Percentiles rank a stretch among this genome's conserved stretches.
Evolutionary conservation across 106 monocot species (phyloP).

Genomic region (Triglochin maritima): DNA sequence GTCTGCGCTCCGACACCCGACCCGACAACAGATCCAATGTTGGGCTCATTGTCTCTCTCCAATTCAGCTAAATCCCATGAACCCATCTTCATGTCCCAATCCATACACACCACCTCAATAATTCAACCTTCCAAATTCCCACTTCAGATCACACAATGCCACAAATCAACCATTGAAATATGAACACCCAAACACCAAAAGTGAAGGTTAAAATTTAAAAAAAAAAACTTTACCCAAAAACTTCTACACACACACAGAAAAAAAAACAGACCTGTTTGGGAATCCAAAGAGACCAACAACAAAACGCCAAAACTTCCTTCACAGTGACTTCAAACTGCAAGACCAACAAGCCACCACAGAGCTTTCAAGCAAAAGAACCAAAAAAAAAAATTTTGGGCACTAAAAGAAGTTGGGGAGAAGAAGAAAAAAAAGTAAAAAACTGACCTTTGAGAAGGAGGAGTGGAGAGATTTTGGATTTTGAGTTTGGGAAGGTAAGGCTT

Average conservation of each 20-base stretch:
- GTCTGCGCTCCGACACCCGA: constrained; percentile 4
- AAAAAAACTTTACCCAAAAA: neutral
- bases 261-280: neutral
- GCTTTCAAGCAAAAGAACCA: too few relatives aligned
- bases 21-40: constrained; percentile 14
- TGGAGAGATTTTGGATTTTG: neutral
- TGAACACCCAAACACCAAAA: too few relatives aligned
- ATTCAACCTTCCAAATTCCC: constrained; percentile 3
- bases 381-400: too few relatives aligned
- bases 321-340: too few relatives aligned
- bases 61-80: constrained; percentile 55
- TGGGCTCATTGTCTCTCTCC: constrained; percentile 23
- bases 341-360: too few relatives aligned
- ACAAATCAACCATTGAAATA: too few relatives aligned
- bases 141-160: too few relatives aligned
- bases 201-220: neutral
- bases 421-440: too few relatives aligned
- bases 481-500: neutral
- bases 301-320: too few relatives aligned
- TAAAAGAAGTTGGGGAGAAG: too few relatives aligned
- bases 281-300: too few relatives aligned
- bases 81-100: constrained; percentile 57
- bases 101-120: constrained; percentile 35
- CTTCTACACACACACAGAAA: neutral
- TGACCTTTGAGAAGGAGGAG: neutral